Evolutionary conservation across 805 yeast genomes (phyloP), one percentile per base, ranked within the genome.

Genomic region (Pichia exigua): DNA sequence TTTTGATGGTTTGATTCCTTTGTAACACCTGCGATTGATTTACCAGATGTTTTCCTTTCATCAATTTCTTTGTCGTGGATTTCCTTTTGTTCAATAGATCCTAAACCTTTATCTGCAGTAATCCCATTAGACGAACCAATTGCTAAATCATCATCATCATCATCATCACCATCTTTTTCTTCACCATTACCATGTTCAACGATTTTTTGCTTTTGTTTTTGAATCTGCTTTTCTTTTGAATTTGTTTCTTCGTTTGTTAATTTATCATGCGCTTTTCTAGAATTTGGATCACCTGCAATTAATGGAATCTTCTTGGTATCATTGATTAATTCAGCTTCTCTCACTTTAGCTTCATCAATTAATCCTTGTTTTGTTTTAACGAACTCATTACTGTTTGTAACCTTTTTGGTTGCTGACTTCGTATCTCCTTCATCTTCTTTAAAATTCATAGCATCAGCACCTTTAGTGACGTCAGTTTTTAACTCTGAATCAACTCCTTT

Each of bases 271-370:
- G 42, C 49, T 20, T 48, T 53, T 47, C 50, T 57, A 1, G 51
- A 47, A 24, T 27, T 39, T 32, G 54, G 53, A 30, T 54, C 51
- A 24, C 58, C 58, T 20, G 58, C 58, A 30, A 51, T 45, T 24
- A 55, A 48, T 18, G 58, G 58, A 24, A 54, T 48, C 6, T 54
- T 53, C 21, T 46, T 42, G 1, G 45, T 44, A 13, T 45, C 27
- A 18, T 39, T 32, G 12, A 51, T 54, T 46, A 67, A 72, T 54
- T 72, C 75, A 12, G 68, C 69, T 32, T 59, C 53, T 51, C 68
- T 71, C 50, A 73, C 74, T 51, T 69, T 70, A n/a, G 66, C 51
- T 54, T 73, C 77, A 48, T 73, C 76, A 28, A 72, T 67, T 7
- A 54, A 63, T 2, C 76, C 77, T 20, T 62, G 56, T 49, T 66